Percentiles rank a stretch among this genome's conserved stretches.
phyloP scores from a whole-genome alignment of 345 rosid species.

The Viola odorata region DNA sequence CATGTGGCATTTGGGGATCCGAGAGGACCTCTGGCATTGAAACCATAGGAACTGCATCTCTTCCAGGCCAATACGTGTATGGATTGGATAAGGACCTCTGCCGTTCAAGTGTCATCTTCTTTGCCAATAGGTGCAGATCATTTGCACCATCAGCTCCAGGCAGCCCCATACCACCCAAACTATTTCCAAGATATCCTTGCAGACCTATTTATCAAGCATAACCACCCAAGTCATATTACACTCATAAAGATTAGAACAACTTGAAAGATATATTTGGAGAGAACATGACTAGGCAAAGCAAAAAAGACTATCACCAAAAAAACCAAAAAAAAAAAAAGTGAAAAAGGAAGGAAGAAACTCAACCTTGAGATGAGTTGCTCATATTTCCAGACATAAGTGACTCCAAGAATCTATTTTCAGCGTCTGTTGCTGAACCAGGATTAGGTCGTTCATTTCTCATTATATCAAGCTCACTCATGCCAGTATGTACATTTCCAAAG shows the following conservation, averaged over 20 bases:
- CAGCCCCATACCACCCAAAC: constrained; percentile 36
- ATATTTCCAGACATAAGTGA: constrained; percentile 72
- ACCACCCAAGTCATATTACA: constrained; percentile 3
- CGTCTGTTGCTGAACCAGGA: constrained; percentile 57
- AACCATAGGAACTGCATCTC: constrained; percentile 56
- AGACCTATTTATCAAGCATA: constrained; percentile 43
- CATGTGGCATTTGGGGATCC: constrained; percentile 34
- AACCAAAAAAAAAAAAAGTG: constrained; percentile 1
- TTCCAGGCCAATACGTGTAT: constrained; percentile 61
- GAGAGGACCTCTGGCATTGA: constrained; percentile 54
- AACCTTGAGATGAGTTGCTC: constrained; percentile 62
- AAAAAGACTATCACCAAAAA: background rate
- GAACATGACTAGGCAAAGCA: background rate
- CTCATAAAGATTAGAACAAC: background rate
- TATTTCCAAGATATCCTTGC: constrained; percentile 57
- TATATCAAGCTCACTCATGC: constrained; percentile 43
- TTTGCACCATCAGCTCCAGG: constrained; percentile 54
- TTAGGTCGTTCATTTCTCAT: constrained; percentile 52
- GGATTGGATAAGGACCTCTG: constrained; percentile 58
- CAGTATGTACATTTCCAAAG: constrained; percentile 41
- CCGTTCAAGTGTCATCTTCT: constrained; percentile 66
- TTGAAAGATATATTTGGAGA: background rate
- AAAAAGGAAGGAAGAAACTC: constrained; percentile 6
- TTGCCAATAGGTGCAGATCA: constrained; percentile 60
- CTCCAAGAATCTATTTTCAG: constrained; percentile 88